Base-by-base conservation (phyloP, 345 rosid genomes). In the Abelmoschus esculentus region DNA sequence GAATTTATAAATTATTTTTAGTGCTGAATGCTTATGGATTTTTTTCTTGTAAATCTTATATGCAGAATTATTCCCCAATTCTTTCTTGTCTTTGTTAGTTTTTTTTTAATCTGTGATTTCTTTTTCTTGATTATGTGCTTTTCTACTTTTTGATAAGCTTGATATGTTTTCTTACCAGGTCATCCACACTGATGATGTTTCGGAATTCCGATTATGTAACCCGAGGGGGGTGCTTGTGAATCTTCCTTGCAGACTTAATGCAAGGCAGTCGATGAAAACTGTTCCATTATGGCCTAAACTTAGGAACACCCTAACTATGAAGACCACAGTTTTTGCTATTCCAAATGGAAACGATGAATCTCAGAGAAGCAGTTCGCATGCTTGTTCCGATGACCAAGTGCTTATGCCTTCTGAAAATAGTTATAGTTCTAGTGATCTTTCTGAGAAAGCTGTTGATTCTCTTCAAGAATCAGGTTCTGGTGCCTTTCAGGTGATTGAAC, bases 321-420 rank as follows among this genome's bases (percentile, higher is more conserved):
- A 66, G 70, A 76, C 58, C 67, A 44, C 76, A 67, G 73, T 70
- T 64, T 78, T 75, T 61, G 70, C 78, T 7, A 29, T 78, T 34
- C 69, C 69, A 0, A 70, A 71, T 3, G 77, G 70, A 62, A 74
- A 80, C 44, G 71, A 70, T 62, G 81, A 68, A 72, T 74, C 79
- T 55, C 73, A 63, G 69, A 74, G 65, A 46, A 70, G 78, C 42
- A 49, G 67, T 36, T 67, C 72, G 22, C 63, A 73, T 10, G 71
- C 78, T 73, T 73, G 77, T n/a, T 29, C 50, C 61, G 73, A 69
- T 67, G 76, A 76, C 61, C 62, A 42, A 57, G 26, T 53, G 61
- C 47, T 66, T 58, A 5, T 79, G 29, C 70, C 73, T 49, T 77
- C 22, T 0, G 81, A 75, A 32, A 55, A 47, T 70, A 32, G 61